Base-by-base conservation (phyloP, 1,284 basidiomycete species). In the Tremellales sp. region DNA sequence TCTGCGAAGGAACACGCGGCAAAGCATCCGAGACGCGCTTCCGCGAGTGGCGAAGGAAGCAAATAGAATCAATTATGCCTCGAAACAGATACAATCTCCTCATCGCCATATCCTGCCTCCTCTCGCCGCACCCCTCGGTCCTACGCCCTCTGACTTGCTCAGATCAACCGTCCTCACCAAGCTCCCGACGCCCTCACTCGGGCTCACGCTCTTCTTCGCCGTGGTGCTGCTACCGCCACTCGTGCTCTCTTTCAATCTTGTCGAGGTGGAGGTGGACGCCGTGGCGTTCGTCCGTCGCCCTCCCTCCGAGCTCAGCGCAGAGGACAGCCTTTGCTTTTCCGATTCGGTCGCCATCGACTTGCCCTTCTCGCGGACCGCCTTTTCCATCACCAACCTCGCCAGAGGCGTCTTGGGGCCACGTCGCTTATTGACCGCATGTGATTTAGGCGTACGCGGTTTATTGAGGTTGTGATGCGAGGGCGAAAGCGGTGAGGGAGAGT, bases 371-470 rank as follows among this genome's bases (percentile, higher is more conserved):
- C 37, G 18, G 2, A 60, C 55, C 18, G 57, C 63, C 42, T 66
- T 66, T 31, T 71, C 67, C 19, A 71, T 46, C 3, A 71, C 69
- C 16, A 70, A 47, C n/a, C 69, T 56, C 13, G 60, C 56, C 5
- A 71, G 51, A 5, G 66, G 66, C 2, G 66, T 66, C 36, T 64
- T 63, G 10, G 52, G 48, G 16, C 43, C 45, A 24, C 56, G 55
- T 10, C 59, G 48, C 28, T 57, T 58, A 50, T 48, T 14, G 10
- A 50, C 53, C 28, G 53, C 27, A 42, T 60, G 54, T 19, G 54
- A 36, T 47, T 53, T 57, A 4, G 62, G 60, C 14, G 61, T 59
- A 3, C 57, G 38, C 3, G 39, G 39, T 43, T 54, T 56, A 3
- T 36, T 40, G n/a, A n/a, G n/a, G n/a, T n/a, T n/a, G n/a, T n/a